phyloP scores from a whole-genome alignment of 768 basidiomycete genomes.

The Asterophora parasitica region DNA sequence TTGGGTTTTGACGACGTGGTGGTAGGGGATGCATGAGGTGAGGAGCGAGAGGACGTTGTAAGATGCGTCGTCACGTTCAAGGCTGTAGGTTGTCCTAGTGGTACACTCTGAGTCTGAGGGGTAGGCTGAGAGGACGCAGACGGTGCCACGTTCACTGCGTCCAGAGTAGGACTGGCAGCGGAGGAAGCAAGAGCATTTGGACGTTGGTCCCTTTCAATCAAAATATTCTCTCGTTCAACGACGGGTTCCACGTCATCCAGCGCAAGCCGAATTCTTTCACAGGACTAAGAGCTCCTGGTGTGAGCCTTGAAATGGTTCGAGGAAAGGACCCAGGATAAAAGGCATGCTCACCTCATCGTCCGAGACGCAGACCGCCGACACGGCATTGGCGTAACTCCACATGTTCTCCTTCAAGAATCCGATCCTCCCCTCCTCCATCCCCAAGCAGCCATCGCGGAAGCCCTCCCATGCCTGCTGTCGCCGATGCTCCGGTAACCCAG shows the following conservation, averaged over 20 bases:
- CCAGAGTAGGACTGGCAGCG: slow-evolving; percentile 58
- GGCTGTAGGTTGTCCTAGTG: slow-evolving; percentile 45
- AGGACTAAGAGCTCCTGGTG: slow-evolving; percentile 52
- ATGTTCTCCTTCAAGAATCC: slow-evolving; percentile 93
- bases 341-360: slow-evolving; percentile 80
- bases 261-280: slow-evolving; percentile 81
- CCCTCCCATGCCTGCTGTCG: slow-evolving; percentile 95
- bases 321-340: neutral
- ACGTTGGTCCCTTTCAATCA: slow-evolving; percentile 76
- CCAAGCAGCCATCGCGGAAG: slow-evolving; percentile 93
- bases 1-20: too few relatives aligned
- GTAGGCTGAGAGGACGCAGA: slow-evolving; percentile 54
- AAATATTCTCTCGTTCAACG: slow-evolving; percentile 85
- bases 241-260: slow-evolving; percentile 88
- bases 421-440: slow-evolving; percentile 91
- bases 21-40: too few relatives aligned
- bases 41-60: slow-evolving; percentile 45
- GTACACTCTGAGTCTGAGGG: slow-evolving; percentile 16
- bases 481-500: slow-evolving; percentile 37
- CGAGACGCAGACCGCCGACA: slow-evolving; percentile 92
- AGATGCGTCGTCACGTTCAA: slow-evolving; percentile 35
- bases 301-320: neutral
- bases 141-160: slow-evolving; percentile 50
- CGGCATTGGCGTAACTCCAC: slow-evolving; percentile 94
- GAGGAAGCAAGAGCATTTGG: slow-evolving; percentile 86